Evolutionary conservation across 495 filamentous ascomycete species (phyloP).

Genomic region (Talaromyces ruber): DNA sequence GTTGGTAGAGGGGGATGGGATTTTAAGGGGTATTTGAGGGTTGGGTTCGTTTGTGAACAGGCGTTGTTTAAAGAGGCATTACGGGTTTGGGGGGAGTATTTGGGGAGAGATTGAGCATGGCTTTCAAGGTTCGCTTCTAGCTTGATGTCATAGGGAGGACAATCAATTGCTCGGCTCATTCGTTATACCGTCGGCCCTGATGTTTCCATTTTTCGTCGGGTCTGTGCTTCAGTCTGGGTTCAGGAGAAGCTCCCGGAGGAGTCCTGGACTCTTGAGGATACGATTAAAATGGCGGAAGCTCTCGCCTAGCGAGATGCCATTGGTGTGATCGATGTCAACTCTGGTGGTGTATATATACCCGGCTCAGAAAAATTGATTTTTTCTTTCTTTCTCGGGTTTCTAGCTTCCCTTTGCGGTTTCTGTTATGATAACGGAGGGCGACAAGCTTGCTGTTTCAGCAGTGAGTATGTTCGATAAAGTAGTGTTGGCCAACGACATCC

Average conservation of each 20-base stretch:
- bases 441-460: conserved; percentile 46
- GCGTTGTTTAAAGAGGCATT: not conserved
- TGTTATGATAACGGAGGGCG: conserved; percentile 54
- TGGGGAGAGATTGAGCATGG: not conserved
- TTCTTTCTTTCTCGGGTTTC: conserved; percentile 46
- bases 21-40: not conserved
- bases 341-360: conserved; percentile 46
- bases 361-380: conserved; percentile 46
- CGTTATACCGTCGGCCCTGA: conserved; percentile 43
- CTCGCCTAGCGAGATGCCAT: conserved; percentile 45
- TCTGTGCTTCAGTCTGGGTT: conserved; percentile 53
- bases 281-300: conserved; percentile 41
- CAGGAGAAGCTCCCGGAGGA: conserved; percentile 36
- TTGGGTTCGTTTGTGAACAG: not conserved
- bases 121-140: too few relatives aligned
- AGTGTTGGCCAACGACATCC: conserved; percentile 40
- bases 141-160: too few relatives aligned
- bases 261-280: conserved; percentile 49
- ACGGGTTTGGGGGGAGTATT: not conserved
- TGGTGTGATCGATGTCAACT: conserved; percentile 57
- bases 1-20: not conserved
- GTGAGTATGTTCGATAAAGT: conserved; percentile 57
- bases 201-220: conserved; percentile 60
- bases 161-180: conserved; percentile 44
- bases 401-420: conserved; percentile 55